Conservation (phyloP, 768 basidiomycete species). For the Lepiota subincarnata region DNA sequence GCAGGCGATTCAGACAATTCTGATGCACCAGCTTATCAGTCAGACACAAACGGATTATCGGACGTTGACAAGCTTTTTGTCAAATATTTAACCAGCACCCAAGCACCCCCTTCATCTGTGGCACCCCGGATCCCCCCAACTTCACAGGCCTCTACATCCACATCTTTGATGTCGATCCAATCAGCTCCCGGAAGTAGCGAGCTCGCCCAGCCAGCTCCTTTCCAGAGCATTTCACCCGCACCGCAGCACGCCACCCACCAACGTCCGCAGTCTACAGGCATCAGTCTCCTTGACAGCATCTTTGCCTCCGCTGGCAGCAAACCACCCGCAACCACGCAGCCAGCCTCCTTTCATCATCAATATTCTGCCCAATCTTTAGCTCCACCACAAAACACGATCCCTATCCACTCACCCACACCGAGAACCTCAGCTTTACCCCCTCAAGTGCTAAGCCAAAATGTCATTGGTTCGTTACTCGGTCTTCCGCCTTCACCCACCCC, state of each 20-base stretch:
- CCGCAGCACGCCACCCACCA: constrained; percentile 24
- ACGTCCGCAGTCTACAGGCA: constrained; percentile 38
- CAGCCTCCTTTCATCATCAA: constrained; percentile 13
- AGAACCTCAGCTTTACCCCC: constrained; percentile 45
- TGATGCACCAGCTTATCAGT: constrained; percentile 10
- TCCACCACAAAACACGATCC: constrained; percentile 24
- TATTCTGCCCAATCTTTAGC: constrained; percentile 4
- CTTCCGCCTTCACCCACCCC: constrained; percentile 40
- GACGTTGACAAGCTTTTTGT: constrained; percentile 47
- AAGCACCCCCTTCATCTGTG: constrained; percentile 19
- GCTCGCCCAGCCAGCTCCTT: constrained; percentile 14
- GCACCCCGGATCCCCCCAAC: constrained; percentile 26
- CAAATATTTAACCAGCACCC: constrained; percentile 29
- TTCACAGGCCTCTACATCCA: constrained; percentile 23
- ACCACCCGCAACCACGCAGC: constrained; percentile 10
- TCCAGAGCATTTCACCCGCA: constrained; percentile 13
- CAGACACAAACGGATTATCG: constrained; percentile 19
- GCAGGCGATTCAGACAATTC: constrained; percentile 6
- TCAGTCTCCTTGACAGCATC: constrained; percentile 60
- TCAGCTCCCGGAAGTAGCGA: constrained; percentile 28
- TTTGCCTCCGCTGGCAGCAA: constrained; percentile 60
- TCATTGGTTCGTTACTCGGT: constrained; percentile 62
- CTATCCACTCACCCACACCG: constrained; percentile 51
- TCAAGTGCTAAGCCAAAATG: constrained; percentile 68
- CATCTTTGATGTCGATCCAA: constrained; percentile 41